A percentile compares a stretch with the other conserved stretches of the same genome.
Conservation (phyloP, 768 basidiomycete species). For the Mycena leptocephala region DNA sequence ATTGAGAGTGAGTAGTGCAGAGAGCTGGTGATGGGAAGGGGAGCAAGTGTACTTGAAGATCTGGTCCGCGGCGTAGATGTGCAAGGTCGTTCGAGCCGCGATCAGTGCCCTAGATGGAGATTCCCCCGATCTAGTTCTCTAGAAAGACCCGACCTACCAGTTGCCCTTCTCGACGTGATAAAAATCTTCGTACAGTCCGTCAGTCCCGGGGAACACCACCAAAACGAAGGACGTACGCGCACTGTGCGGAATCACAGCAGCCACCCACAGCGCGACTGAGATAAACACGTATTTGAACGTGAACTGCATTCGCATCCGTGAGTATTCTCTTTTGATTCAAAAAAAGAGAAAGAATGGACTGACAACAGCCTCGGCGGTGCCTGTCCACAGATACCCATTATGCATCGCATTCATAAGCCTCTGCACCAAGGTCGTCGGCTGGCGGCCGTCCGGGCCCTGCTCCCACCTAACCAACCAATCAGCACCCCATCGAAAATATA, state of each 20-base stretch:
- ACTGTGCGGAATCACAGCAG: too few relatives aligned
- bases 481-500: neutral
- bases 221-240: too few relatives aligned
- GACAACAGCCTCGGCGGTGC: constrained; percentile 60
- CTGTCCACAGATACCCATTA: constrained; percentile 55
- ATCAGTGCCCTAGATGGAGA: constrained; percentile 75
- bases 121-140: too few relatives aligned
- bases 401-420: constrained; percentile 54
- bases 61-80: too few relatives aligned
- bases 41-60: too few relatives aligned
- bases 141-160: too few relatives aligned
- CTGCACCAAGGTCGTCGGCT: constrained; percentile 61
- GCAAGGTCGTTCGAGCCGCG: constrained; percentile 73
- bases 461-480: neutral
- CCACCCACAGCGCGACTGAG: too few relatives aligned
- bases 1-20: too few relatives aligned
- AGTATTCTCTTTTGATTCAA: neutral
- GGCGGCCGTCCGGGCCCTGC: constrained; percentile 60
- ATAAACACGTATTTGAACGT: too few relatives aligned
- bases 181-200: constrained; percentile 49
- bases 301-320: too few relatives aligned
- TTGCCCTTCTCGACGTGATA: constrained; percentile 62
- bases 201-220: neutral
- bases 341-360: constrained; percentile 12
- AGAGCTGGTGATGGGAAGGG: too few relatives aligned